Evolutionary conservation across 495 filamentous ascomycete genomes (phyloP).

Genomic region (Haplographium delicatum): DNA sequence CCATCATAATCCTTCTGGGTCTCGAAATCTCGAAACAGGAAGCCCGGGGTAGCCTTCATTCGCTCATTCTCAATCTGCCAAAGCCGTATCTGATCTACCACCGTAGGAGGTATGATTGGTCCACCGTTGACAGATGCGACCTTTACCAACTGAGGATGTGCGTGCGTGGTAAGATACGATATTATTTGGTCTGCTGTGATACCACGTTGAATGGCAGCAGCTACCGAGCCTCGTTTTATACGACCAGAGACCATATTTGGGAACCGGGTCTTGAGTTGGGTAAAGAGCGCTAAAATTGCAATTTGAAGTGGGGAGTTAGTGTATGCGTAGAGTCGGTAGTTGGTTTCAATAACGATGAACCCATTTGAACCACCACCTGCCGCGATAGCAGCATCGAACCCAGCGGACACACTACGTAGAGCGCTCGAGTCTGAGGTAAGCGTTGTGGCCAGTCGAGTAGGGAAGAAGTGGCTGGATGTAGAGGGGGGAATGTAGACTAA

Average conservation of each 20-base stretch:
- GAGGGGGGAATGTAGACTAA: slow-evolving; percentile 63
- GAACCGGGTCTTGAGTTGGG: slow-evolving; percentile 77
- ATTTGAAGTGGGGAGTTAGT: slow-evolving; percentile 90
- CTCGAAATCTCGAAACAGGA: slow-evolving; percentile 85
- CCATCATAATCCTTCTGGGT: slow-evolving; percentile 69
- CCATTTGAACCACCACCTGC: slow-evolving; percentile 51
- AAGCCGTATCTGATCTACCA: slow-evolving; percentile 93
- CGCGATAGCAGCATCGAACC: slow-evolving; percentile 47
- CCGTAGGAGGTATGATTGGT: slow-evolving; percentile 82
- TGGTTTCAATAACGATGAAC: slow-evolving; percentile 96
- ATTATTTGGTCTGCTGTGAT: slow-evolving; percentile 96
- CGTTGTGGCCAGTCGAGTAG: slow-evolving; percentile 90
- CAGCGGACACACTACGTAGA: slow-evolving; percentile 54
- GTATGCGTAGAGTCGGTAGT: slow-evolving; percentile 96
- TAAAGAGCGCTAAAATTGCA: slow-evolving; percentile 87
- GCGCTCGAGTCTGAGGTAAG: slow-evolving; percentile 77
- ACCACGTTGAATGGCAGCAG: slow-evolving; percentile 77
- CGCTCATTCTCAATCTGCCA: slow-evolving; percentile 98
- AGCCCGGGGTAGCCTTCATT: slow-evolving; percentile 75
- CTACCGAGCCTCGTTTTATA: slow-evolving; percentile 79
- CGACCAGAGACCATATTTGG: slow-evolving; percentile 88
- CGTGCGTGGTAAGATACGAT: slow-evolving; percentile 78
- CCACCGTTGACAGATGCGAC: slow-evolving; percentile 24
- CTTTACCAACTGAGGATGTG: slow-evolving; percentile 86
- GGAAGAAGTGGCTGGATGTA: slow-evolving; percentile 70